phyloP scores from a whole-genome alignment of 1,284 basidiomycete species.

The Tilletia indica region DNA sequence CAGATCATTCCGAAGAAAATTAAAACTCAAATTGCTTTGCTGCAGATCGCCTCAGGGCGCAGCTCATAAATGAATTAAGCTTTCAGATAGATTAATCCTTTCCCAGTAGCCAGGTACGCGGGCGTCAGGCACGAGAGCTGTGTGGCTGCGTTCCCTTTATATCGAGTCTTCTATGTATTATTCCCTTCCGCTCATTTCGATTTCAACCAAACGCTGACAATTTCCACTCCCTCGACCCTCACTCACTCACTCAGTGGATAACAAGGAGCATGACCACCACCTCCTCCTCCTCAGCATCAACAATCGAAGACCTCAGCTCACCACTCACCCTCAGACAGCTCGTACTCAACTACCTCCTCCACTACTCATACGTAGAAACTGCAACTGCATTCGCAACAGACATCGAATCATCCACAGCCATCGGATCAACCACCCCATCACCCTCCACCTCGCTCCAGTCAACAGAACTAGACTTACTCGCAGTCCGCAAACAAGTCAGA shows the following conservation, averaged over 20 bases:
- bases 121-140: too few species aligned
- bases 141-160: too few species aligned
- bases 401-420: slow-evolving; percentile 53
- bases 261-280: not conserved
- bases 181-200: not conserved
- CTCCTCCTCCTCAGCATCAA: not conserved
- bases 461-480: slow-evolving; percentile 20
- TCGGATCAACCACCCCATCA: slow-evolving; percentile 23
- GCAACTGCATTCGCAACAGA: slow-evolving; percentile 71
- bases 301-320: slow-evolving; percentile 46
- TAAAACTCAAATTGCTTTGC: too few species aligned
- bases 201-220: not conserved
- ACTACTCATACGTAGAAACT: slow-evolving; percentile 70
- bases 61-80: too few species aligned
- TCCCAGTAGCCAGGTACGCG: too few species aligned
- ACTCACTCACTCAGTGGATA: too few species aligned
- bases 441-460: slow-evolving; percentile 21
- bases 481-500: slow-evolving; percentile 64
- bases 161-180: slow-evolving; percentile 60
- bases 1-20: too few species aligned
- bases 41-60: too few species aligned
- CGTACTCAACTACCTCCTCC: slow-evolving; percentile 76
- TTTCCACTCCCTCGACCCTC: slow-evolving; percentile 55
- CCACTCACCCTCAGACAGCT: slow-evolving; percentile 59
- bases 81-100: too few species aligned